A percentile compares a stretch with the other conserved stretches of the same genome.
Conservation (phyloP, 768 basidiomycete genomes). For the Boletus barrowsii region DNA sequence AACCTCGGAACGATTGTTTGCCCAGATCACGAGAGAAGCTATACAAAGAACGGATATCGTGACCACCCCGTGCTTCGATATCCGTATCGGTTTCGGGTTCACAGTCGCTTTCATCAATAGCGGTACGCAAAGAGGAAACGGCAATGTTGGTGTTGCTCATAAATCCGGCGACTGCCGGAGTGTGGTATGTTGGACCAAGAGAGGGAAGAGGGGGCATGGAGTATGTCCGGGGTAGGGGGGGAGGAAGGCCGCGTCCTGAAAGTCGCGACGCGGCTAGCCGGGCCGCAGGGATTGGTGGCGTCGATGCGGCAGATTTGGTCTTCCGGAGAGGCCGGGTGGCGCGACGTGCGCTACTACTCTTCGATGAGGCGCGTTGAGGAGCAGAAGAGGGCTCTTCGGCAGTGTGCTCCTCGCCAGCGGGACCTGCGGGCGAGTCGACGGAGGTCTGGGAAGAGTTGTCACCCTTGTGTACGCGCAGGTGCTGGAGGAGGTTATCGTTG, state of each 20-base stretch:
- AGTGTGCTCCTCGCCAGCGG: constrained; percentile 22
- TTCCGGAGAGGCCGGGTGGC: constrained; percentile 32
- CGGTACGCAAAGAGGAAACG: constrained; percentile 34
- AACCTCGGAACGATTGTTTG: constrained; percentile 23
- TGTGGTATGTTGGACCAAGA: constrained; percentile 26
- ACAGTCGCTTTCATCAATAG: constrained; percentile 35
- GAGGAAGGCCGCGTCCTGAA: constrained; percentile 28
- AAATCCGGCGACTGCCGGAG: constrained; percentile 25
- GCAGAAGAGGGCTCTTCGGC: constrained; percentile 20
- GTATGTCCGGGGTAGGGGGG: constrained; percentile 33
- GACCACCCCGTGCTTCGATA: constrained; percentile 24
- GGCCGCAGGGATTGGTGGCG: constrained; percentile 33
- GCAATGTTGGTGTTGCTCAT: constrained; percentile 36
- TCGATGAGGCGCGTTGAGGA: constrained; percentile 25
- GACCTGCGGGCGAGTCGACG: constrained; percentile 27
- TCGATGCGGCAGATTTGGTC: constrained; percentile 35
- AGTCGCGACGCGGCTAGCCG: constrained; percentile 34
- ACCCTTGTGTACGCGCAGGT: constrained; percentile 65
- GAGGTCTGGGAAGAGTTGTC: constrained; percentile 35
- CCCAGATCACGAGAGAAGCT: constrained; percentile 33
- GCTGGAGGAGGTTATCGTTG: constrained; percentile 79
- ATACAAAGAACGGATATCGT: constrained; percentile 31
- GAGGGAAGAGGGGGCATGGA: constrained; percentile 33
- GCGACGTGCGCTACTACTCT: constrained; percentile 22
- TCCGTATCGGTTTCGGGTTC: constrained; percentile 34